phyloP scores from a whole-genome alignment of 768 basidiomycete genomes.

The Lactifluus piperatus region DNA sequence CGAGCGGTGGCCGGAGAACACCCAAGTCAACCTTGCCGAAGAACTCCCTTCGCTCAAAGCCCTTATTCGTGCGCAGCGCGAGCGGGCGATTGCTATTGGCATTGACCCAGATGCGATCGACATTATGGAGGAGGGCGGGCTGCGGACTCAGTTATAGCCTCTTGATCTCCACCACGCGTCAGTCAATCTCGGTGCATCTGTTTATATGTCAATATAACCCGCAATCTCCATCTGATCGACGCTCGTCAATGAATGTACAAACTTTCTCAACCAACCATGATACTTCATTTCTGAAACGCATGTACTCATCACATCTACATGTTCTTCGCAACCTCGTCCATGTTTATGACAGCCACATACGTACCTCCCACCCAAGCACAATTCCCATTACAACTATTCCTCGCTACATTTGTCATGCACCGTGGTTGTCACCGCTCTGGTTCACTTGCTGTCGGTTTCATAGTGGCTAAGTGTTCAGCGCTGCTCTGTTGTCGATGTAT shows the following conservation, averaged over 20 bases:
- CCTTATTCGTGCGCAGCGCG: slow-evolving; percentile 35
- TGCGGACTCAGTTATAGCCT: slow-evolving; percentile 15
- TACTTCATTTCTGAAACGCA: slow-evolving; percentile 5
- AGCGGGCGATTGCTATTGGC: slow-evolving; percentile 19
- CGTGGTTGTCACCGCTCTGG: slow-evolving; percentile 7
- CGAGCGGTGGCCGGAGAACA: slow-evolving; percentile 58
- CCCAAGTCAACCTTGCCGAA: slow-evolving; percentile 45
- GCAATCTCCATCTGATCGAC: slow-evolving; percentile 7
- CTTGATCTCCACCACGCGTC: slow-evolving; percentile 7
- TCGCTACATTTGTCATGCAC: neutral
- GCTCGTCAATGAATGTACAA: slow-evolving; percentile 14
- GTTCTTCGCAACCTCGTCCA: slow-evolving; percentile 9
- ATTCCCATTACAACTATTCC: slow-evolving; percentile 6
- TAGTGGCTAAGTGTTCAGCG: slow-evolving; percentile 12
- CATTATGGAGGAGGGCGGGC: slow-evolving; percentile 14
- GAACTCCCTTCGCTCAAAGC: slow-evolving; percentile 56
- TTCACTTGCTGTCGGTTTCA: slow-evolving; percentile 5
- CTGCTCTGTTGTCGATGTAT: slow-evolving; percentile 2
- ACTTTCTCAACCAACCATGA: neutral
- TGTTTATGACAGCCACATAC: slow-evolving; percentile 9
- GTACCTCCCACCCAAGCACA: neutral
- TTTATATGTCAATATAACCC: slow-evolving; percentile 17
- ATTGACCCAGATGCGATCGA: slow-evolving; percentile 21
- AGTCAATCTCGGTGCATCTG: slow-evolving; percentile 10
- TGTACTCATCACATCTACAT: slow-evolving; percentile 9